Evolutionary conservation across 2,329 filamentous ascomycete species (phyloP), one percentile per base, ranked within the genome.

Genomic region (Neopestalotiopsis rosae): DNA sequence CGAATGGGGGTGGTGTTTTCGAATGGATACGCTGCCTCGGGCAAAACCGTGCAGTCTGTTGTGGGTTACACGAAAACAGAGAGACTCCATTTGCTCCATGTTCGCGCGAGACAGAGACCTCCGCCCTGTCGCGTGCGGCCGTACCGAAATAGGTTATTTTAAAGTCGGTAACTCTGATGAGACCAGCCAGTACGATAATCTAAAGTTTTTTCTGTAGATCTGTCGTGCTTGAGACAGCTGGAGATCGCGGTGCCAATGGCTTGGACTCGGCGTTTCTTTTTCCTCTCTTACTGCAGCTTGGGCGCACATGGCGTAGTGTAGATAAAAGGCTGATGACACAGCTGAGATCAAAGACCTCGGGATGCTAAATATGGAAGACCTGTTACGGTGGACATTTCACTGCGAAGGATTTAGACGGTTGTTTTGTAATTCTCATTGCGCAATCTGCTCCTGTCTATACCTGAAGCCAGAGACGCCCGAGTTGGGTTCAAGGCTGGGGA

Each of bases 81-180:
- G 20, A 52, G 9, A 6, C 34, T 38, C 34, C 34, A 38, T 38
- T 38, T 38, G 34, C 34, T 38, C 34, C 24, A 28, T 28, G 24
- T 28, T 38, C 34, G 9, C 3, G 45, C 7, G 9, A 52, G n/a
- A 14, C 13, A 52, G 2, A 10, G 17, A 17, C 45, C 45, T 49
- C n/a, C 45, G 45, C 45, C 45, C 45, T 52, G 45, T 52, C 45
- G 45, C 45, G 45, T 52, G 45, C 45, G 45, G 45, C 45, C 20
- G 45, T 52, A 52, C 45, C 45, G 45, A 52, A 52, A 52, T 52
- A 20, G n/a, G 17, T 52, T 52, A 52, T 52, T 52, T 52, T 52
- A 52, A 20, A 52, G 20, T 52, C 5, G 42, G 42, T 52, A 20
- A 2, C 24, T 28, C 24, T 28, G 24, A 28, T 28, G 24, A 28